Conservation (phyloP, 2,329 filamentous ascomycete species). For the Onygenales sp. region DNA sequence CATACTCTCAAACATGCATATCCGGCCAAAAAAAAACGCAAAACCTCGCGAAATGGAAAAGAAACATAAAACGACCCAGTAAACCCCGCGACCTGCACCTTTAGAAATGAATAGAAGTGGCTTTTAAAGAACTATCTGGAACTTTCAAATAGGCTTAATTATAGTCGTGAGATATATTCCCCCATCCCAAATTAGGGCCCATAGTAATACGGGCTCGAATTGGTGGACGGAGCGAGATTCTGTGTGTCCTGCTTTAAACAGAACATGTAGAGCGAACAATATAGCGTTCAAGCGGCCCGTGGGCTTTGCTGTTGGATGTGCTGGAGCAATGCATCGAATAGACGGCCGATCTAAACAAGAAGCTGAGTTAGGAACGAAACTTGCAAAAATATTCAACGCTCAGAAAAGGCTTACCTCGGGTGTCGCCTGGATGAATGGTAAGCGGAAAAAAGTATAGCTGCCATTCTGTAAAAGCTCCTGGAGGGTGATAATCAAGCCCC, state of each 20-base stretch:
- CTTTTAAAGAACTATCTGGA: background rate
- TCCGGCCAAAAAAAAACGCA: background rate
- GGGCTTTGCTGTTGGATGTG: constrained; percentile 42
- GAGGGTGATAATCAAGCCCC: constrained; percentile 83
- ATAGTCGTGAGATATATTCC: constrained; percentile 2
- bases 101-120: background rate
- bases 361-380: constrained; percentile 2
- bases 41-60: background rate
- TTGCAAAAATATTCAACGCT: constrained; percentile 9
- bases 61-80: background rate
- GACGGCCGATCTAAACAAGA: constrained; percentile 30
- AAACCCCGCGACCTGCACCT: background rate
- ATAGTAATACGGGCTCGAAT: background rate
- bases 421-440: constrained; percentile 81
- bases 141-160: background rate
- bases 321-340: constrained; percentile 36
- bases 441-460: constrained; percentile 82
- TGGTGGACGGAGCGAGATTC: background rate
- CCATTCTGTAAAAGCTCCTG: constrained; percentile 87
- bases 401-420: constrained; percentile 57
- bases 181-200: background rate
- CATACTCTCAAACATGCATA: constrained; percentile 5
- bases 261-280: background rate
- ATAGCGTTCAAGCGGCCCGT: constrained; percentile 13
- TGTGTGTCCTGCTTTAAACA: background rate